Conservation (phyloP, 2,329 filamentous ascomycete genomes). For the Arthrobotrys megalospora region DNA sequence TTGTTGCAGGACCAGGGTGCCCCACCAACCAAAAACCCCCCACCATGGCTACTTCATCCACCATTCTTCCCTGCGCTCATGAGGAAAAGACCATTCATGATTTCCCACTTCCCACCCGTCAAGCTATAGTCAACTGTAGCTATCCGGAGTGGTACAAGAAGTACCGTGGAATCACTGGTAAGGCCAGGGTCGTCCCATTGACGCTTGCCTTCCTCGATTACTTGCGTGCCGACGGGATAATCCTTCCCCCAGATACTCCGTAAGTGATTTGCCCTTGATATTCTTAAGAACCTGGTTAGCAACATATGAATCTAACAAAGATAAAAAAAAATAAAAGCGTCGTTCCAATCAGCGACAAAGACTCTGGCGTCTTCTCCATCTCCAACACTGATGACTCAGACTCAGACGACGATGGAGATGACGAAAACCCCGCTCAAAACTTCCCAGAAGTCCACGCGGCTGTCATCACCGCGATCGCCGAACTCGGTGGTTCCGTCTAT, state of each 20-base stretch:
- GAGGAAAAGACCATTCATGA: slow-evolving; percentile 62
- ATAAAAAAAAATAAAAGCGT: slow-evolving; percentile 10
- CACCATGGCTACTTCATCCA: slow-evolving; percentile 24
- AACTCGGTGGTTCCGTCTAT: slow-evolving; percentile 86
- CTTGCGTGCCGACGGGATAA: slow-evolving; percentile 90
- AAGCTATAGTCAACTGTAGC: slow-evolving; percentile 93
- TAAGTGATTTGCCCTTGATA: slow-evolving; percentile 58
- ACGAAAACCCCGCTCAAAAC: slow-evolving; percentile 71
- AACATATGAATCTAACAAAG: slow-evolving; percentile 1
- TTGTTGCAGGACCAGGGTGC: slow-evolving; percentile 15
- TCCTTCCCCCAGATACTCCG: slow-evolving; percentile 80
- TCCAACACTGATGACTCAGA: slow-evolving; percentile 46
- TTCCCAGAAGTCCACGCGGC: slow-evolving; percentile 81
- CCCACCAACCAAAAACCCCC: slow-evolving; percentile 36
- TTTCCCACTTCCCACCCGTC: slow-evolving; percentile 86
- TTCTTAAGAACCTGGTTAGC: neutral
- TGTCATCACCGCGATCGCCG: slow-evolving; percentile 82
- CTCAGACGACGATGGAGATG: slow-evolving; percentile 65
- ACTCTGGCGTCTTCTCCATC: slow-evolving; percentile 53
- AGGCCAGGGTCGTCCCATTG: slow-evolving; percentile 86
- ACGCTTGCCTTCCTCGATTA: slow-evolving; percentile 84
- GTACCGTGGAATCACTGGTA: slow-evolving; percentile 85
- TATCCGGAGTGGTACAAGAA: slow-evolving; percentile 92
- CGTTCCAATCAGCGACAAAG: slow-evolving; percentile 38
- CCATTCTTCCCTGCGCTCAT: slow-evolving; percentile 3